A percentile compares a stretch with the other conserved stretches of the same genome.
These are phyloP conservation scores for Coccinonectria pachysandricola DNA, from an alignment of 2,329 filamentous ascomycete species.

Conservation along the genomic window DNA sequence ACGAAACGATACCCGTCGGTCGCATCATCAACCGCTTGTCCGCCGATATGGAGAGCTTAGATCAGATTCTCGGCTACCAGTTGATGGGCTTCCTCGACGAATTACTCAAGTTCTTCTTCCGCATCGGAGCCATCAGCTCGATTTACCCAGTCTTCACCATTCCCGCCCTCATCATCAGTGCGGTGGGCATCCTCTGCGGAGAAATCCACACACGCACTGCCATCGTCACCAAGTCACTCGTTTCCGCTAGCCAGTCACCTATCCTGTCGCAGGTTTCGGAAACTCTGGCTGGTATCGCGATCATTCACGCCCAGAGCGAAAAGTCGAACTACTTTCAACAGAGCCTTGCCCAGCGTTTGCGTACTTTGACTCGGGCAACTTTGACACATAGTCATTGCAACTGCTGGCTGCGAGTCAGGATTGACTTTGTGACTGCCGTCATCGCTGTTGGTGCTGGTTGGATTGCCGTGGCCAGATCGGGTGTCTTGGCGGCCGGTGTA, in stretches of 20 bases:
- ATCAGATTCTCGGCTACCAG: slow-evolving; percentile 35
- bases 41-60: slow-evolving; percentile 46
- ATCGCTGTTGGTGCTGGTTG: slow-evolving; percentile 41
- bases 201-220: slow-evolving; percentile 42
- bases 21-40: slow-evolving; percentile 46
- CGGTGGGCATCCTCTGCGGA: slow-evolving; percentile 34
- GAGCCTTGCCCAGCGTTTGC: slow-evolving; percentile 38
- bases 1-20: slow-evolving; percentile 41
- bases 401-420: slow-evolving; percentile 45
- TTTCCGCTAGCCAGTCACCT: slow-evolving; percentile 39
- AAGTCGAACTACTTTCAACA: slow-evolving; percentile 38
- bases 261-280: slow-evolving; percentile 48
- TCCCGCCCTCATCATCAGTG: slow-evolving; percentile 34
- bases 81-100: slow-evolving; percentile 33
- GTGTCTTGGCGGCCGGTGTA: slow-evolving; percentile 37
- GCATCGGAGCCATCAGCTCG: slow-evolving; percentile 36
- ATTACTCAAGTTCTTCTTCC: slow-evolving; percentile 32
- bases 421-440: slow-evolving; percentile 43
- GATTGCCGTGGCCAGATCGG: slow-evolving; percentile 39
- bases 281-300: slow-evolving; percentile 37
- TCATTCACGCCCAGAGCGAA: slow-evolving; percentile 40
- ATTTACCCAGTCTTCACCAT: slow-evolving; percentile 43
- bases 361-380: slow-evolving; percentile 33
- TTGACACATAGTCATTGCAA: slow-evolving; percentile 46
- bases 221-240: slow-evolving; percentile 34